Conservation (phyloP, 2,329 filamentous ascomycete species). For the Penicillium sp. region DNA sequence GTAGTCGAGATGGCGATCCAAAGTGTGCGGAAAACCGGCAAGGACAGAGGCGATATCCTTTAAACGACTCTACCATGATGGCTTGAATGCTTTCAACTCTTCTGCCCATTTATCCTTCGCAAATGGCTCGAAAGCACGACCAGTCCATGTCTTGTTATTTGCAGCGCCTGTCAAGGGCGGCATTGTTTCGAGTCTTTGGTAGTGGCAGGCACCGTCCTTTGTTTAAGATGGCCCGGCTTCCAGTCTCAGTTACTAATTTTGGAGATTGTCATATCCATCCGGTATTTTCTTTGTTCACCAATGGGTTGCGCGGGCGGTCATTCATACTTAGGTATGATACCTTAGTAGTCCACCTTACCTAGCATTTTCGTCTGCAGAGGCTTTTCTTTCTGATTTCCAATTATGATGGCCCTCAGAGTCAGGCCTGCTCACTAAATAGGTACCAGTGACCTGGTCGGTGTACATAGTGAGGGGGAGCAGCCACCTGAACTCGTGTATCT, state of each 20-base stretch:
- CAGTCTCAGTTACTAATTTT: neutral
- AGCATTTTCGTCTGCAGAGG: too few species aligned
- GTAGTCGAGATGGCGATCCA: neutral
- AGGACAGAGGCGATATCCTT: neutral
- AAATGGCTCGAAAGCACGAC: neutral
- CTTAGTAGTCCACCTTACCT: too few species aligned
- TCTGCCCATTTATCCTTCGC: neutral
- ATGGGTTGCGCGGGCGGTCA: neutral
- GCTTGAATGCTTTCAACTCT: neutral
- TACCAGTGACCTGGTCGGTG: too few species aligned
- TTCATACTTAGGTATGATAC: neutral
- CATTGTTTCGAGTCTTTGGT: conserved; percentile 2
- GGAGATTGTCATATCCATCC: neutral
- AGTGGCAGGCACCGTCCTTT: neutral
- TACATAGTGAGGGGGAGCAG: too few species aligned
- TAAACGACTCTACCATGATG: neutral
- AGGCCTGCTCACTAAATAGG: too few species aligned
- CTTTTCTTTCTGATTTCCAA: too few species aligned
- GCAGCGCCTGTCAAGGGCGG: neutral
- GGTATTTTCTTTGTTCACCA: neutral
- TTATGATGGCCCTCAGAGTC: too few species aligned
- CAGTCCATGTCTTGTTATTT: neutral
- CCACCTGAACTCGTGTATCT: too few species aligned
- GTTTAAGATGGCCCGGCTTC: neutral
- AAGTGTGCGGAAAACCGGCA: neutral